phyloP scores from a whole-genome alignment of 208 protist genomes.

The Trypanosoma congolense region DNA sequence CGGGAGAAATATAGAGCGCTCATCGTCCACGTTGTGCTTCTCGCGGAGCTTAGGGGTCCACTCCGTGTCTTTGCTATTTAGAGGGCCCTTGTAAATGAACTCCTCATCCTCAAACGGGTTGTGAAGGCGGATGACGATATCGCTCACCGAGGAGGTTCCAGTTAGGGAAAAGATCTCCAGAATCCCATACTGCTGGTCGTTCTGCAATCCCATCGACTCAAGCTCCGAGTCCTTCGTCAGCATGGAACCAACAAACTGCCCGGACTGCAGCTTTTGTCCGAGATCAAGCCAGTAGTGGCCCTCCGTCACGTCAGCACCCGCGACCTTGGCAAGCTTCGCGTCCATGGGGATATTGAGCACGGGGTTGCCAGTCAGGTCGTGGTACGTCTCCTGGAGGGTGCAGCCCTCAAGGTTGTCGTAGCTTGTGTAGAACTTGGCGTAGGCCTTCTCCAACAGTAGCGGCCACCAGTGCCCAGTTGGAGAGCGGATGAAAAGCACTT shows the following conservation, averaged over 20 bases:
- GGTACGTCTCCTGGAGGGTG: constrained; percentile 49
- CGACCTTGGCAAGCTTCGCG: constrained; percentile 24
- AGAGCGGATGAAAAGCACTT: constrained; percentile 57
- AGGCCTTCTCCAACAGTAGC: constrained; percentile 67
- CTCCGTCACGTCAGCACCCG: constrained; percentile 36
- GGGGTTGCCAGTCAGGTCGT: constrained; percentile 61
- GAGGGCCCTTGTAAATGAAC: constrained; percentile 42
- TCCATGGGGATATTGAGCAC: constrained; percentile 41
- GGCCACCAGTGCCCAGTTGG: constrained; percentile 72
- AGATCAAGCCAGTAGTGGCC: constrained; percentile 59
- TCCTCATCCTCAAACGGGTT: constrained; percentile 82
- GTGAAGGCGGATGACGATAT: constrained; percentile 64
- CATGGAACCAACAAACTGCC: constrained; percentile 42
- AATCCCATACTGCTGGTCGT: constrained; percentile 76
- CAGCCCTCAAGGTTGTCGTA: constrained; percentile 55
- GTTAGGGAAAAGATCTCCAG: constrained; percentile 71
- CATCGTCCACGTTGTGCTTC: constrained; percentile 23
- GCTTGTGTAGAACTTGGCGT: constrained; percentile 82
- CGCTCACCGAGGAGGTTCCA: constrained; percentile 46
- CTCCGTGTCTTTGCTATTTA: constrained; percentile 34
- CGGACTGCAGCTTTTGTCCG: constrained; percentile 51
- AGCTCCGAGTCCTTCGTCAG: constrained; percentile 53
- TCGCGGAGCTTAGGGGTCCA: constrained; percentile 34
- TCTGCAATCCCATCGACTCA: constrained; percentile 63
- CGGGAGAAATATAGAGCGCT: constrained; percentile 36